Evolutionary conservation across 768 basidiomycete species (phyloP).

Genomic region (Mycena pura): DNA sequence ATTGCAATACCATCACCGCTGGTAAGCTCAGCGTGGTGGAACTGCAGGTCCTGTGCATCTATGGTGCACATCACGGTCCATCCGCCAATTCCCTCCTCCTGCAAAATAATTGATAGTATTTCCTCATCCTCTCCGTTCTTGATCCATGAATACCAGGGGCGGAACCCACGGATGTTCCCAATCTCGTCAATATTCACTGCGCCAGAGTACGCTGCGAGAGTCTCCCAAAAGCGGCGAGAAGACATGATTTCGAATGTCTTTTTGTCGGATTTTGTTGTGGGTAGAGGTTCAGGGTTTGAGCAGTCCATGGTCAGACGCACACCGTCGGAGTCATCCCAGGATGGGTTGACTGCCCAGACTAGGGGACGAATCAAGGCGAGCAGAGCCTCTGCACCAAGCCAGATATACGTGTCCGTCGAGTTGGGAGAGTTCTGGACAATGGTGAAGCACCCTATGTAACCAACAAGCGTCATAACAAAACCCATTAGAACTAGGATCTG

Average conservation of each 20-base stretch:
- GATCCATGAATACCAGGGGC: slow-evolving; percentile 6
- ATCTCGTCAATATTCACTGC: background rate
- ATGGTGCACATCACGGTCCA: background rate
- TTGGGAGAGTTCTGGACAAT: background rate
- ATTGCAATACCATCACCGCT: background rate
- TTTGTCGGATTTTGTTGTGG: background rate
- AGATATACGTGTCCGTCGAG: background rate
- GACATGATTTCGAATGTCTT: background rate
- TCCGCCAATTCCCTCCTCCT: background rate
- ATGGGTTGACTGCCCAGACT: background rate
- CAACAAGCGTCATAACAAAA: slow-evolving; percentile 1
- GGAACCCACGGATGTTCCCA: background rate
- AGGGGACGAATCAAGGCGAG: background rate
- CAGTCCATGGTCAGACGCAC: background rate
- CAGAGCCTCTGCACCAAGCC: background rate
- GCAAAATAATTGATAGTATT: background rate
- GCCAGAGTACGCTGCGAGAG: background rate
- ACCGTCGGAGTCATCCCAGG: slow-evolving; percentile 9
- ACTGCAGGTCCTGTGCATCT: background rate
- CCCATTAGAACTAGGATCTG: background rate
- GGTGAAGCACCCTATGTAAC: slow-evolving; percentile 12
- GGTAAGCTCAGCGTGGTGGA: background rate
- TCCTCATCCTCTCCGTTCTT: background rate
- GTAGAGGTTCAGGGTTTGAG: background rate
- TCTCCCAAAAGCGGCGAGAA: slow-evolving; percentile 2